Conservation (phyloP, 306 rosid species). For the Rubus idaeus region DNA sequence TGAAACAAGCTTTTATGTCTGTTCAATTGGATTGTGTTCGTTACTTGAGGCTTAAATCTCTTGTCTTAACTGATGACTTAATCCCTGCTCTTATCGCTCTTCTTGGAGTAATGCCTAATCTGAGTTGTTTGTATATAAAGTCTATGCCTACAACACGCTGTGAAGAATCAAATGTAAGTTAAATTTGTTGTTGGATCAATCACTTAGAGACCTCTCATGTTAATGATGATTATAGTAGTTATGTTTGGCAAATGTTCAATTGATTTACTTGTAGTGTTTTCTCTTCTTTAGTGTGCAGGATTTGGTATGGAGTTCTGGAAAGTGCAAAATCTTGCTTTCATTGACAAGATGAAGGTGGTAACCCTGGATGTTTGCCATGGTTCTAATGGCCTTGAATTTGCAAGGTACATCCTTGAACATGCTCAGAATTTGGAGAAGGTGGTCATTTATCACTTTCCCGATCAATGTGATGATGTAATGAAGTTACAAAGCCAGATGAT, state of each 20-base stretch:
- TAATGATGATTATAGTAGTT: no score
- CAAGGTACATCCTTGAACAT: background rate
- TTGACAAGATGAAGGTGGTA: background rate
- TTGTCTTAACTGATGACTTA: background rate
- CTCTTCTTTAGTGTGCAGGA: background rate
- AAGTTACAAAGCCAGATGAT: background rate
- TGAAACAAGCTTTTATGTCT: background rate
- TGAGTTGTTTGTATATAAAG: background rate
- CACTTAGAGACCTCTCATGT: no score
- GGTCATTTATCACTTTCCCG: background rate
- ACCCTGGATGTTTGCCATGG: background rate
- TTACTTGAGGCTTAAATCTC: background rate
- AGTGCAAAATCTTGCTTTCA: background rate
- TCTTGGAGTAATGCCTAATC: background rate
- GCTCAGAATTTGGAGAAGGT: background rate
- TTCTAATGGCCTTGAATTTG: background rate
- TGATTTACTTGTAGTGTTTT: background rate
- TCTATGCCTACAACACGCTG: no score
- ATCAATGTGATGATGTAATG: background rate
- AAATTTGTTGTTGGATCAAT: no score
- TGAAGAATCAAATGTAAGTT: background rate
- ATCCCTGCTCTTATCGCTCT: background rate
- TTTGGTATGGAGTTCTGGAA: background rate
- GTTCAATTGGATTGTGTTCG: no score
- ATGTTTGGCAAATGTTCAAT: background rate